Conservation (phyloP, 2,329 filamentous ascomycete species). For the Trichophaea hybrida region DNA sequence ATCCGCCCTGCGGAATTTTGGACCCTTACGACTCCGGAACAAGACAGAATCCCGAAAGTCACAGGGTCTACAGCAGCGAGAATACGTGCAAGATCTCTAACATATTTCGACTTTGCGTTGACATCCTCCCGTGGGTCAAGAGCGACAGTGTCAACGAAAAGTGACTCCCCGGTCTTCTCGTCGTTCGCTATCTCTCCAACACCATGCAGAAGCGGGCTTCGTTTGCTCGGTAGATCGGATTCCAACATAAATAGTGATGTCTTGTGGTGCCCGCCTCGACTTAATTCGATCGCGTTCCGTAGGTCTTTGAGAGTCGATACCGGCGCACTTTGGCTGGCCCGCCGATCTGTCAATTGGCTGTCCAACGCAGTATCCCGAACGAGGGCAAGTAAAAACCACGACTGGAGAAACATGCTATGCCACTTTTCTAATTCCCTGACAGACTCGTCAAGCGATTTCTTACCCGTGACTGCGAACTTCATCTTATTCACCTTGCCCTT, state of each 20-base stretch:
- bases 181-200: slow-evolving; percentile 7
- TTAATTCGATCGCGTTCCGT: slow-evolving; percentile 12
- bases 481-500: slow-evolving; percentile 5
- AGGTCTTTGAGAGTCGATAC: slow-evolving; percentile 9
- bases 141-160: slow-evolving; percentile 9
- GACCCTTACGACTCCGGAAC: slow-evolving; percentile 19
- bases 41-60: slow-evolving; percentile 24
- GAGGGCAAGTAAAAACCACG: slow-evolving; percentile 30
- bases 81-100: slow-evolving; percentile 22
- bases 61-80: slow-evolving; percentile 24
- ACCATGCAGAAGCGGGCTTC: slow-evolving; percentile 7
- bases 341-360: slow-evolving; percentile 18
- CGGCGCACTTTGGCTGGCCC: slow-evolving; percentile 5
- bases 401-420: slow-evolving; percentile 29
- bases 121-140: neutral
- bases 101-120: slow-evolving; percentile 1
- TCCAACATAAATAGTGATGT: slow-evolving; percentile 10
- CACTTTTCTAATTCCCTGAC: slow-evolving; percentile 30
- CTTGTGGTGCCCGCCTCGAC: neutral
- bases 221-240: neutral
- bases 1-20: slow-evolving; percentile 3
- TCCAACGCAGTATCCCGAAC: slow-evolving; percentile 26
- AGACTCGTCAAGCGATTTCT: slow-evolving; percentile 23
- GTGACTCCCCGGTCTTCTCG: neutral
- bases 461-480: slow-evolving; percentile 16